These are phyloP conservation scores for Solanum lycopersicoides DNA, from an alignment of 257 asterid species.

Conservation along the genomic window DNA sequence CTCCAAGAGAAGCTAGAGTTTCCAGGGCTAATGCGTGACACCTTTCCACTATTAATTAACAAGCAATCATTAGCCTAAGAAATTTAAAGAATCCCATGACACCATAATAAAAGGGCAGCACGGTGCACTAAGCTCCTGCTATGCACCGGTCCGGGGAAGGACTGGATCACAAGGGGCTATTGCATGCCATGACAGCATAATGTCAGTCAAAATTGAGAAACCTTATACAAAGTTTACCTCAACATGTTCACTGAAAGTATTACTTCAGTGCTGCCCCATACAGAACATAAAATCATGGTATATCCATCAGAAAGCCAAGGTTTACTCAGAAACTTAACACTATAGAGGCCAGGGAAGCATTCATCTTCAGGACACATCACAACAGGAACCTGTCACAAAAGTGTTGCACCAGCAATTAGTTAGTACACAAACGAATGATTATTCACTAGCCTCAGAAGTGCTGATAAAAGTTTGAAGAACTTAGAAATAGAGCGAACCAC, in stretches of 20 bases:
- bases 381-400: slow-evolving; percentile 55
- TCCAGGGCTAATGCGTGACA: slow-evolving; percentile 61
- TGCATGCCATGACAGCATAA: neutral
- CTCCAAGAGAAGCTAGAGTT: slow-evolving; percentile 60
- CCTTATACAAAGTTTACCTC: slow-evolving; percentile 39
- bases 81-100: neutral
- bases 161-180: neutral
- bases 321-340: slow-evolving; percentile 28
- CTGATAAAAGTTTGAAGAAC: neutral
- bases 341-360: slow-evolving; percentile 80
- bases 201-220: neutral
- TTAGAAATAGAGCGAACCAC: slow-evolving; percentile 44
- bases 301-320: slow-evolving; percentile 95
- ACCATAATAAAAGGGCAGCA: neutral
- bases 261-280: slow-evolving; percentile 72
- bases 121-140: neutral
- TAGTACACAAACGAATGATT: neutral
- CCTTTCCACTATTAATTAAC: slow-evolving; percentile 49
- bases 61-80: neutral
- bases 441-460: neutral
- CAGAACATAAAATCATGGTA: slow-evolving; percentile 60
- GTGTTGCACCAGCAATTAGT: neutral
- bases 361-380: slow-evolving; percentile 74
- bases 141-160: neutral
- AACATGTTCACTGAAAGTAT: slow-evolving; percentile 51